Conservation (phyloP, 2,329 filamentous ascomycete genomes). For the Xylariaceae sp. region DNA sequence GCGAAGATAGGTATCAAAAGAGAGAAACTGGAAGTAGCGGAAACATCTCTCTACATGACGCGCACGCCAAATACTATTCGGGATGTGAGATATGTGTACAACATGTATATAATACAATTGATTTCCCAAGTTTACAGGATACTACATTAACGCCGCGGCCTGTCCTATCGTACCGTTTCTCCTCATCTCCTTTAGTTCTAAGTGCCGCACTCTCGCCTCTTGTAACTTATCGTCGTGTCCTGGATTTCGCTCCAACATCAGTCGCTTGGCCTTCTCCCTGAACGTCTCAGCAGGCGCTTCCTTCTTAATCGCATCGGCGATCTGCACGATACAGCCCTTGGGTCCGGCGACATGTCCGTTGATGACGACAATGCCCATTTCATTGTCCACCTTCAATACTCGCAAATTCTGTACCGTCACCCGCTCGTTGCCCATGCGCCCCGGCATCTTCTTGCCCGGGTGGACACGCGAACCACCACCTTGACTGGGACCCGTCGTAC, state of each 20-base stretch:
- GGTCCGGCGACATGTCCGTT: constrained; percentile 84
- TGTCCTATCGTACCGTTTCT: constrained; percentile 37
- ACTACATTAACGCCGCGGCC: constrained; percentile 16
- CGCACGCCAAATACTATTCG: constrained; percentile 4
- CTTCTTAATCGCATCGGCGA: constrained; percentile 92
- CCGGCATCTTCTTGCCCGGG: constrained; percentile 97
- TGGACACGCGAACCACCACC: constrained; percentile 88
- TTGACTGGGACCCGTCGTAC: constrained; percentile 84
- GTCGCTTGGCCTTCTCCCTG: constrained; percentile 40
- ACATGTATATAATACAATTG: constrained; percentile 25
- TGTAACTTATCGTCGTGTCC: constrained; percentile 42
- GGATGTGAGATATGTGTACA: constrained; percentile 22
- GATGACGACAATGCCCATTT: constrained; percentile 83
- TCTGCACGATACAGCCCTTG: constrained; percentile 76
- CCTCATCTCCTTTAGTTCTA: constrained; percentile 49
- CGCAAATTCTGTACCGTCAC: constrained; percentile 90
- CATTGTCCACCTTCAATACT: constrained; percentile 81
- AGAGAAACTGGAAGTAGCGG: background rate
- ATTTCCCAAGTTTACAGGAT: too few species aligned
- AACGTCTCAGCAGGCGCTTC: constrained; percentile 47
- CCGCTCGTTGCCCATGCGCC: constrained; percentile 85
- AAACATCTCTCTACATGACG: constrained; percentile 1
- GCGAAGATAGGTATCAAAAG: too few species aligned
- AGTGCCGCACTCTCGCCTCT: constrained; percentile 44
- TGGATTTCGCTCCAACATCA: constrained; percentile 43